These are phyloP conservation scores for Croton laevigatus DNA, from an alignment of 441 rosid species.

Conservation along the genomic window DNA sequence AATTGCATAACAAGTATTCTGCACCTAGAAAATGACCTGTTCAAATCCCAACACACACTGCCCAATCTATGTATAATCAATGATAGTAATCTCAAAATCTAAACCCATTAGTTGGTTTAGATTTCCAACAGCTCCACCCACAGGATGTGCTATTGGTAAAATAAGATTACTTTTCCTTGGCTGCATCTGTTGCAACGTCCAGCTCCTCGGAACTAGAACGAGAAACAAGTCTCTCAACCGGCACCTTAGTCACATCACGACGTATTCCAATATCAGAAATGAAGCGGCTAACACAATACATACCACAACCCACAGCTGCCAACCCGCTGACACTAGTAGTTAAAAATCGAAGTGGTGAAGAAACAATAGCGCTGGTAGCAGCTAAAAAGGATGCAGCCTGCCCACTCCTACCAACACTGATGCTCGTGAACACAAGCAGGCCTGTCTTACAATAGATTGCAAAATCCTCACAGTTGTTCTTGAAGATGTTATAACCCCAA, in stretches of 20 bases:
- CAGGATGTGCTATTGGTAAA: not conserved
- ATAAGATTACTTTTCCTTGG: conserved; percentile 15
- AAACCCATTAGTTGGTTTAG: too few species aligned
- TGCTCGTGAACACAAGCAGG: conserved; percentile 39
- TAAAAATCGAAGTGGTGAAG: conserved; percentile 45
- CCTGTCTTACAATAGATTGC: conserved; percentile 88
- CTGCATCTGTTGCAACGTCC: conserved; percentile 14
- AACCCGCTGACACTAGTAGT: conserved; percentile 50
- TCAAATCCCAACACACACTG: too few species aligned
- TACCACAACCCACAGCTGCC: conserved; percentile 42
- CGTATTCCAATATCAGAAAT: conserved; percentile 62
- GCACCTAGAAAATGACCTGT: too few species aligned
- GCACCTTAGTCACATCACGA: conserved; percentile 45
- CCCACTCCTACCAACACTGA: conserved; percentile 68
- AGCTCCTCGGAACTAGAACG: conserved; percentile 11
- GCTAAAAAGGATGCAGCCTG: conserved; percentile 64
- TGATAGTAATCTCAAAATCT: too few species aligned
- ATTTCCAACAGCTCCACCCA: not conserved
- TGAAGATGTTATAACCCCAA: conserved; percentile 61
- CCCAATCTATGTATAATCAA: too few species aligned
- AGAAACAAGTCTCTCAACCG: conserved; percentile 52
- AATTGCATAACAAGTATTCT: too few species aligned
- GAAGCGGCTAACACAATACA: conserved; percentile 48
- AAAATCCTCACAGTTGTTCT: conserved; percentile 84
- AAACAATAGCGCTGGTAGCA: conserved; percentile 37